A percentile compares a stretch with the other conserved stretches of the same genome.
These are phyloP conservation scores for Chlorella sp. DNA, from an alignment of 139 green algal genomes.

Conservation along the genomic window DNA sequence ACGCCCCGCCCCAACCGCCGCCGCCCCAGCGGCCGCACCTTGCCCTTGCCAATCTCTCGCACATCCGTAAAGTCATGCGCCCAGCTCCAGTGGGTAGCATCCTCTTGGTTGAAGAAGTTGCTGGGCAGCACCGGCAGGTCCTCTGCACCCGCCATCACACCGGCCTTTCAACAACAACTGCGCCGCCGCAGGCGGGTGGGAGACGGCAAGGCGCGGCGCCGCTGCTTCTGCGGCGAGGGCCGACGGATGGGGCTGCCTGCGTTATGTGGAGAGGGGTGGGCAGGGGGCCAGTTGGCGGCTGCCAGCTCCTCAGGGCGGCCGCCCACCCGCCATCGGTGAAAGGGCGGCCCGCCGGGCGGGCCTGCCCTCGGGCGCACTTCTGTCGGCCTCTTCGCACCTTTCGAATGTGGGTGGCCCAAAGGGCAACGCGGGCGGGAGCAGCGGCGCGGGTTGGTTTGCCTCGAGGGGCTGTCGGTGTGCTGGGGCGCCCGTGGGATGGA, in stretches of 20 bases:
- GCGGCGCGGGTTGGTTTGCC: too few species aligned
- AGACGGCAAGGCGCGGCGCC: neutral
- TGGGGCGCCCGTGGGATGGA: too few species aligned
- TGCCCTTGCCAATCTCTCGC: conserved; percentile 67
- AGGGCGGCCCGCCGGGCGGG: too few species aligned
- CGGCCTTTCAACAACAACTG: neutral
- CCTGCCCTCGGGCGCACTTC: too few species aligned
- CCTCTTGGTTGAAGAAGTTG: conserved; percentile 17
- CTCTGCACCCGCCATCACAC: neutral
- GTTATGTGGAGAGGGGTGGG: neutral
- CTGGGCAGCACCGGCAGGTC: conserved; percentile 28
- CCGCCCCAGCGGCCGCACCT: conserved; percentile 21
- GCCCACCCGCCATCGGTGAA: too few species aligned
- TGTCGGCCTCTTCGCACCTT: too few species aligned
- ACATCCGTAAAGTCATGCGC: conserved; percentile 45
- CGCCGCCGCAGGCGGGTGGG: neutral
- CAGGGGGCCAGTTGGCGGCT: too few species aligned
- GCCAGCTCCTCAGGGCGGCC: too few species aligned
- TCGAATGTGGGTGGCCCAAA: too few species aligned
- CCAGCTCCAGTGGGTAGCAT: neutral
- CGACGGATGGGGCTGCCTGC: neutral
- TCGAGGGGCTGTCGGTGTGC: too few species aligned
- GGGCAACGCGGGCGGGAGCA: too few species aligned
- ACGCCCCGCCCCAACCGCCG: neutral
- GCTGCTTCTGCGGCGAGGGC: neutral